phyloP scores from a whole-genome alignment of 2,329 filamentous ascomycete genomes.

The Moelleriella libera region DNA sequence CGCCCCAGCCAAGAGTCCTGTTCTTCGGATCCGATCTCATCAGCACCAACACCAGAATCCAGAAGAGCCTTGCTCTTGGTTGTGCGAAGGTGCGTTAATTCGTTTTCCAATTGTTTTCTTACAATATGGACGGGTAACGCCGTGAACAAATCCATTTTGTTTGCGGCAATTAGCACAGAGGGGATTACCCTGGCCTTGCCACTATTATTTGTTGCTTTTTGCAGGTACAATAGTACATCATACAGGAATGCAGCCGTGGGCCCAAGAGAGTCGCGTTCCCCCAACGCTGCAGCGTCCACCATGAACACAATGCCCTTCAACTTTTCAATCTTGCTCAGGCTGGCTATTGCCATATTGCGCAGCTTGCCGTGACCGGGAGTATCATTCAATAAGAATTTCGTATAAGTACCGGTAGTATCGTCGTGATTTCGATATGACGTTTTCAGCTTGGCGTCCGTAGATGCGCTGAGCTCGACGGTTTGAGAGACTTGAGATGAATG shows the following conservation, averaged over 20 bases:
- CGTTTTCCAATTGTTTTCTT: constrained; percentile 59
- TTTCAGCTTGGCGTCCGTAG: constrained; percentile 26
- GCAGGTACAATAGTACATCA: constrained; percentile 71
- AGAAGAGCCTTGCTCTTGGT: constrained; percentile 69
- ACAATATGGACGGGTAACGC: constrained; percentile 70
- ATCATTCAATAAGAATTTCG: constrained; percentile 66
- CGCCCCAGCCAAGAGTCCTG: constrained; percentile 77
- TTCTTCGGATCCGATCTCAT: constrained; percentile 49
- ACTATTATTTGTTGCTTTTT: constrained; percentile 48
- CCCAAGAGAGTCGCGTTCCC: constrained; percentile 44
- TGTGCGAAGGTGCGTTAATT: constrained; percentile 64
- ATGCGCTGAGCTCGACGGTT: constrained; percentile 40
- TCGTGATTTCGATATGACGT: constrained; percentile 42
- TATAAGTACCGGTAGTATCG: constrained; percentile 38
- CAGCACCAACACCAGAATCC: constrained; percentile 62
- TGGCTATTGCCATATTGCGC: constrained; percentile 50
- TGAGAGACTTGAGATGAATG: constrained; percentile 39
- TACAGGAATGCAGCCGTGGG: constrained; percentile 76
- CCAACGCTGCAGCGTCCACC: constrained; percentile 66
- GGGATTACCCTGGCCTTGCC: constrained; percentile 28
- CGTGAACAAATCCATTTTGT: constrained; percentile 93
- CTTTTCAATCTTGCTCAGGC: constrained; percentile 28
- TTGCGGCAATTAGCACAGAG: constrained; percentile 74
- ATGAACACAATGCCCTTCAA: constrained; percentile 71
- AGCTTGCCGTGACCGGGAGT: constrained; percentile 95